phyloP scores from a whole-genome alignment of 2,329 filamentous ascomycete species.

The Fusarium fracticaudum region DNA sequence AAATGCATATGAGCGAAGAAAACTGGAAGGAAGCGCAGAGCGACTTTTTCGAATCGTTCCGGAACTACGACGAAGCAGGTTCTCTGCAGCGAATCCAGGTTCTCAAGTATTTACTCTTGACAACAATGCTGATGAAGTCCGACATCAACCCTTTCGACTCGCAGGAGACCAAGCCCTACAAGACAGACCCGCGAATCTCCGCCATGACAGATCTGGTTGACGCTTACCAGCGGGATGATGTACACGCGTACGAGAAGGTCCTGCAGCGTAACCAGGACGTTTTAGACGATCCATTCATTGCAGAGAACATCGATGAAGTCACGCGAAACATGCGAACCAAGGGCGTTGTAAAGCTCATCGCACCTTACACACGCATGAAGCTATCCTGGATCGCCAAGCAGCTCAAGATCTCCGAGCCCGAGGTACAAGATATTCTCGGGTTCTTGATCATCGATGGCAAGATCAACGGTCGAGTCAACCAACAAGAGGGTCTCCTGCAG shows the following conservation, averaged over 20 bases:
- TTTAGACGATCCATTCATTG: conserved; percentile 92
- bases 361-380: conserved; percentile 93
- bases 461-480: conserved; percentile 88
- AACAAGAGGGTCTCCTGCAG: conserved; percentile 84
- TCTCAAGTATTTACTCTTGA: conserved; percentile 93
- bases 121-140: conserved; percentile 98
- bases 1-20: conserved; percentile 99
- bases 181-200: conserved; percentile 91
- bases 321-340: conserved; percentile 98
- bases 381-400: conserved; percentile 87
- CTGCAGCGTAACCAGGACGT: conserved; percentile 89
- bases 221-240: conserved; percentile 94
- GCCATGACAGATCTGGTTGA: conserved; percentile 98
- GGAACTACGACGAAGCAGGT: conserved; percentile 98
- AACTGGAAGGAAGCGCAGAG: conserved; percentile 98
- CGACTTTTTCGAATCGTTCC: conserved; percentile 98
- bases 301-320: conserved; percentile 98
- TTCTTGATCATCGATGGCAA: conserved; percentile 93
- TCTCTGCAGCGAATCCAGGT: conserved; percentile 97
- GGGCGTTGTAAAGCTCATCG: conserved; percentile 90
- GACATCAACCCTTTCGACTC: conserved; percentile 99
- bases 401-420: conserved; percentile 83
- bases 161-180: conserved; percentile 98
- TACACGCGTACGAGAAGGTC: conserved; percentile 89
- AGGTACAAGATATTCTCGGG: conserved; percentile 95